These are phyloP conservation scores for Neostapfia colusana DNA, from an alignment of 176 grass and related monocot species.

Conservation along the genomic window DNA sequence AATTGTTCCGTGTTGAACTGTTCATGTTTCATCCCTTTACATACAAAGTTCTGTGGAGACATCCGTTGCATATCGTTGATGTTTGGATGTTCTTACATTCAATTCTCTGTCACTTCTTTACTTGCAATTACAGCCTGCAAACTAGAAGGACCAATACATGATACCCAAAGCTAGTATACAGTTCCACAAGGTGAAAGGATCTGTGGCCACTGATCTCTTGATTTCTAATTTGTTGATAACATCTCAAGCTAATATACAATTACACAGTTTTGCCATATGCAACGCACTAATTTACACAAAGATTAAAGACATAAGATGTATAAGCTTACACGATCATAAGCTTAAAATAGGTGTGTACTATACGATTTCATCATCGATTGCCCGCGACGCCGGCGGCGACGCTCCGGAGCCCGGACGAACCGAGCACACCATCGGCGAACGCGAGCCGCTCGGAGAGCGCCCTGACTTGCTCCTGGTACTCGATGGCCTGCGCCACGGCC, in stretches of 20 bases:
- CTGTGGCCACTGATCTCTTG: not conserved
- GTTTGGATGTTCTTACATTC: not conserved
- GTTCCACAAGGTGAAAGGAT: not conserved
- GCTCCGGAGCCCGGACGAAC: slow-evolving; percentile 20
- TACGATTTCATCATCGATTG: not conserved
- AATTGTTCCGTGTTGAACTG: not conserved
- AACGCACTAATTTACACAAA: not conserved
- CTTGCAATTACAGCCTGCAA: not conserved
- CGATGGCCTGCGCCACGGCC: slow-evolving; percentile 49
- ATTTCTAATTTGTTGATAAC: not conserved
- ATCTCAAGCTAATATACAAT: not conserved
- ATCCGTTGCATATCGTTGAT: not conserved
- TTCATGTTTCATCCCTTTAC: not conserved
- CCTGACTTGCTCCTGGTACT: slow-evolving; percentile 54
- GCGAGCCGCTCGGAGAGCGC: slow-evolving; percentile 66
- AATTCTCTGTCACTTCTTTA: not conserved
- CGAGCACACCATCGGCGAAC: slow-evolving; percentile 40
- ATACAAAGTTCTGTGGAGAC: not conserved
- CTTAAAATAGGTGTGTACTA: not conserved
- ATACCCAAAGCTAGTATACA: not conserved
- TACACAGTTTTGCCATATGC: not conserved
- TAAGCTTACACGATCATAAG: not conserved
- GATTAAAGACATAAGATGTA: not conserved
- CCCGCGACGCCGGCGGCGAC: slow-evolving; percentile 14
- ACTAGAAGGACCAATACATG: not conserved